Percentiles rank a stretch among this genome's conserved stretches.
Conservation (phyloP, 139 green algal species). For the Chlamydomonas incerta region DNA sequence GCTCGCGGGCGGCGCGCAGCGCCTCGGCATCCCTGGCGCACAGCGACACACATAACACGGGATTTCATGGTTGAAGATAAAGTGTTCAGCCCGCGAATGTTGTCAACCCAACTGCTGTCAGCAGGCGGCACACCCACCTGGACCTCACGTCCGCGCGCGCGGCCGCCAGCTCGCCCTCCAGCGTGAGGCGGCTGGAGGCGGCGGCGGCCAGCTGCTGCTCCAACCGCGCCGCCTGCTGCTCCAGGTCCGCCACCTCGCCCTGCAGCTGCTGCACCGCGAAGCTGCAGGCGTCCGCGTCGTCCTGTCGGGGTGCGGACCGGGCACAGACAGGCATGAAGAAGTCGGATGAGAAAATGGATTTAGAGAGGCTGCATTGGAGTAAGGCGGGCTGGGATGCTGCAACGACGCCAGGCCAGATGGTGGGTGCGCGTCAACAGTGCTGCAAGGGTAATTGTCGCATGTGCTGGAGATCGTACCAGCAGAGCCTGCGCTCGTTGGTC, state of each 20-base stretch:
- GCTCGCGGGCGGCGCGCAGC: conserved; percentile 34
- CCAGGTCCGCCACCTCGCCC: conserved; percentile 5
- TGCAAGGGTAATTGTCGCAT: too few relatives aligned
- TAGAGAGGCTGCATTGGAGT: too few relatives aligned
- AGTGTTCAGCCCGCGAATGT: too few relatives aligned
- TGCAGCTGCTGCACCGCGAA: conserved; percentile 1
- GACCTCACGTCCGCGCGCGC: neutral
- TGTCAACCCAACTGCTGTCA: too few relatives aligned
- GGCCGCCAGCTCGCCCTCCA: conserved; percentile 25
- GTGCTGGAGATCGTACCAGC: too few relatives aligned
- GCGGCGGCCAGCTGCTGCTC: conserved; percentile 34
- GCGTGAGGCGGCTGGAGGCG: neutral
- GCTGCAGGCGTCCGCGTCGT: neutral
- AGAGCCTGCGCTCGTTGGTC: conserved; percentile 58
- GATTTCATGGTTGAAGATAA: neutral
- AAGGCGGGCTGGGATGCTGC: too few relatives aligned
- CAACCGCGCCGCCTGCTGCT: conserved; percentile 5
- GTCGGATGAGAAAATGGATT: too few relatives aligned
- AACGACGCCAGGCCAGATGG: neutral
- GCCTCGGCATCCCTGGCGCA: neutral
- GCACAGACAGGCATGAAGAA: too few relatives aligned
- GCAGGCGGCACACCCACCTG: neutral
- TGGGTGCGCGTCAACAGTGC: neutral
- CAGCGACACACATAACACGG: neutral
- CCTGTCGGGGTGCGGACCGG: too few relatives aligned